phyloP scores from a whole-genome alignment of 768 basidiomycete genomes.

The Pulveroboletus ravenelii region DNA sequence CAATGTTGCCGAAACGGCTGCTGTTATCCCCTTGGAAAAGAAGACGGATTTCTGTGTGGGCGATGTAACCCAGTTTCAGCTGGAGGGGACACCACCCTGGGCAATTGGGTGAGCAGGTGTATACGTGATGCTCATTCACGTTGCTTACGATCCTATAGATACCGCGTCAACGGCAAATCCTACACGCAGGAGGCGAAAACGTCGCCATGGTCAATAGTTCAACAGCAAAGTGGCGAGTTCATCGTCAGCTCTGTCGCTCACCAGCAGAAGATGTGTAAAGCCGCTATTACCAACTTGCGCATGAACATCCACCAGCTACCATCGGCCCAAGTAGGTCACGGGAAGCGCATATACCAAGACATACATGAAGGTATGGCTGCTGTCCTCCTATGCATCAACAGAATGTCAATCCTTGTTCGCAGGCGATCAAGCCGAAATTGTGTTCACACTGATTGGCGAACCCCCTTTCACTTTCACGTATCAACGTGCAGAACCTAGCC shows the following conservation, averaged over 20 bases:
- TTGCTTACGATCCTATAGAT: conserved; percentile 41
- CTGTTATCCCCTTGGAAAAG: conserved; percentile 80
- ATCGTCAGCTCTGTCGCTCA: conserved; percentile 85
- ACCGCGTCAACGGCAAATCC: conserved; percentile 72
- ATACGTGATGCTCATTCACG: neutral
- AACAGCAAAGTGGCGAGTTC: conserved; percentile 80
- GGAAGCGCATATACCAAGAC: conserved; percentile 75
- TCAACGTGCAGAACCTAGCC: conserved; percentile 70
- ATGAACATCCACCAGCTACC: conserved; percentile 80
- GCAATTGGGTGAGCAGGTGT: conserved; percentile 59
- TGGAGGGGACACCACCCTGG: conserved; percentile 95
- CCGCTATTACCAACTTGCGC: conserved; percentile 67
- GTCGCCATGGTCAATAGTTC: conserved; percentile 81
- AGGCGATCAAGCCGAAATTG: conserved; percentile 93
- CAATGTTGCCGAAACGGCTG: conserved; percentile 95
- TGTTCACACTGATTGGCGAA: conserved; percentile 84
- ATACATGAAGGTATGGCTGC: conserved; percentile 72
- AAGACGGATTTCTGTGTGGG: conserved; percentile 85
- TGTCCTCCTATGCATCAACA: neutral
- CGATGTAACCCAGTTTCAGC: conserved; percentile 83
- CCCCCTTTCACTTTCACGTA: conserved; percentile 97
- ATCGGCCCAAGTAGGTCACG: conserved; percentile 83
- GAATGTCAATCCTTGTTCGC: conserved; percentile 2
- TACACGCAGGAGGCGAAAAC: conserved; percentile 69
- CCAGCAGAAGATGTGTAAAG: conserved; percentile 89